Evolutionary conservation across 192 early-diverging fungal genomes (phyloP).

Genomic region (Entophlyctis luteolus): DNA sequence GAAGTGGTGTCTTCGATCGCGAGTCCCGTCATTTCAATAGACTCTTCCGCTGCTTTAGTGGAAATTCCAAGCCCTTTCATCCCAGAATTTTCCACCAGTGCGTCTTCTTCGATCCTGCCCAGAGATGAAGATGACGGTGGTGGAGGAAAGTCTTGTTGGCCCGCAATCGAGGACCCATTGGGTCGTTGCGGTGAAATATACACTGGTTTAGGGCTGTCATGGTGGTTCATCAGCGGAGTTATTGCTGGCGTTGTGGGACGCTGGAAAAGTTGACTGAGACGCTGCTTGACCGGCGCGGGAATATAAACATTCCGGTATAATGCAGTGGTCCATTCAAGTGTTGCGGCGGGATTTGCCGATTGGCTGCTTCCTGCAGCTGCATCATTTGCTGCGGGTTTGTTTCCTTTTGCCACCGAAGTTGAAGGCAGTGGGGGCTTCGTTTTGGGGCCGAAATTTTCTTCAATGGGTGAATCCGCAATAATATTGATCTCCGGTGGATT

Average conservation of each 20-base stretch:
- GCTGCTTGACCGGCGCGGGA: neutral
- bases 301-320: constrained; percentile 12
- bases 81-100: no score
- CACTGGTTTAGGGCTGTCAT: neutral
- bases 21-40: no score
- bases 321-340: constrained; percentile 3
- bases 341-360: neutral
- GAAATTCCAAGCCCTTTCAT: no score
- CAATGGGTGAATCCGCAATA: constrained; percentile 14
- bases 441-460: neutral
- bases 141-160: no score
- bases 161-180: no score
- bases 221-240: no score
- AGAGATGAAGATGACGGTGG: no score
- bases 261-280: neutral
- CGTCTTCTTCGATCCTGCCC: no score
- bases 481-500: constrained; percentile 11
- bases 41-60: no score
- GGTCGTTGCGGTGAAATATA: no score
- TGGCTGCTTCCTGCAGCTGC: neutral
- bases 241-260: neutral
- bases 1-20: no score
- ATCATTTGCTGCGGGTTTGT: neutral
- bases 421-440: neutral
- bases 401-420: neutral